Base-by-base conservation (phyloP, 139 green algal genomes). In the Eudorina sp. region DNA sequence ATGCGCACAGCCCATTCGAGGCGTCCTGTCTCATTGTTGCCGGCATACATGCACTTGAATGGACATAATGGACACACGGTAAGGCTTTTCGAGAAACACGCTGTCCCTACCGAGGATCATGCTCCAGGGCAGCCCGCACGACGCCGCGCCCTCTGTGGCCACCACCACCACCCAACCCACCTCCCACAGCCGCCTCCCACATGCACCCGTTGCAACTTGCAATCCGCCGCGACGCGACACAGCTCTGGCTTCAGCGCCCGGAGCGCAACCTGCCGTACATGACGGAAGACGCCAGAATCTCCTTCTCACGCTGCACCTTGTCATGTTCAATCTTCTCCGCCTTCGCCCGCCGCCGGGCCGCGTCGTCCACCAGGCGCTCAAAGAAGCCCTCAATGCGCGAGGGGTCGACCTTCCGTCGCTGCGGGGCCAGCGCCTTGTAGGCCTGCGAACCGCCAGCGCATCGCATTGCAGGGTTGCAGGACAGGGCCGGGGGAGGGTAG, bases 351-450 rank as follows among this genome's bases (percentile, higher is more conserved):
- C 82, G 82, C 82, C 40, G 36, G 29, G 46, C 46, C 29, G 58
- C 82, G 48, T 88, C 82, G 18, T 88, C 82, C 31, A 70, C 43
- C 40, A 88, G 82, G 6, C 82, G 66, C 64, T 88, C 82, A 46
- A 88, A 88, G 64, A 88, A 88, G 46, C 66, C 66, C 27, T 88
- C 82, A 31, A 88, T 88, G 45, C 66, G 82, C 23, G 13, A 51
- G 46, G 46, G 18, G 2, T 27, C 21, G 7, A 88, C 27, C 46
- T 29, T 21, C 31, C 66, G 64, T 7, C 53, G 53, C 2, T 4
- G 11, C 6, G 82, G 82, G 3, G 66, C 82, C 34, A 88, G 82
- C 11, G 82, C 6, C 4, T 31, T 34, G 82, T 88, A 88, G 43
- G 80, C 80, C 60, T 83, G 46, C 25, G 31, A 34, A n/a, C n/a